Conservation (phyloP, 768 basidiomycete genomes). For the Suillus weaverae region DNA sequence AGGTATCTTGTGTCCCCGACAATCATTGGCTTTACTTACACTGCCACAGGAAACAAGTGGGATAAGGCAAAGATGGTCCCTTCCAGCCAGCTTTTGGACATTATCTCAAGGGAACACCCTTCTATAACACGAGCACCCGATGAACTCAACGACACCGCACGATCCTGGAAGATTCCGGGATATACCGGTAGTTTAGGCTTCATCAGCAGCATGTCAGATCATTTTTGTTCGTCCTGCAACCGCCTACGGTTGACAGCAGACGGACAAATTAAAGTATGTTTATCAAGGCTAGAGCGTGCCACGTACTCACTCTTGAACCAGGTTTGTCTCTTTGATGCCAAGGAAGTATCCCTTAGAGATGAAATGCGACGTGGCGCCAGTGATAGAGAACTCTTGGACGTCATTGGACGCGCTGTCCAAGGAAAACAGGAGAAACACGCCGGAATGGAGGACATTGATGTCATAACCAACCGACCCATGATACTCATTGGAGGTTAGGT, state of each 20-base stretch:
- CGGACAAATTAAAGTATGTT: conserved; percentile 78
- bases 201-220: conserved; percentile 93
- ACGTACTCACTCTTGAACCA: conserved; percentile 27
- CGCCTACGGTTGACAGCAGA: conserved; percentile 85
- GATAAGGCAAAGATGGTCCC: conserved; percentile 79
- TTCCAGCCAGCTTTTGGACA: conserved; percentile 60
- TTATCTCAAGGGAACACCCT: conserved; percentile 50
- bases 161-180: conserved; percentile 74
- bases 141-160: conserved; percentile 76
- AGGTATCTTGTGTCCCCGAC: conserved; percentile 42
- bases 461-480: conserved; percentile 81
- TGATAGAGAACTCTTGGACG: conserved; percentile 59
- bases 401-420: conserved; percentile 62
- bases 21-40: conserved; percentile 9
- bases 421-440: conserved; percentile 82
- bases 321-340: conserved; percentile 88
- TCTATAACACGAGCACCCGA: conserved; percentile 58
- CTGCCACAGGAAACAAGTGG: conserved; percentile 78
- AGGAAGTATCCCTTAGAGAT: conserved; percentile 81
- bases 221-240: conserved; percentile 86
- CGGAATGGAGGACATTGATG: conserved; percentile 81
- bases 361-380: conserved; percentile 63
- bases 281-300: not conserved
- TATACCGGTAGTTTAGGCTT: conserved; percentile 76
- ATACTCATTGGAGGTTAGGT: conserved; percentile 93